phyloP scores from a whole-genome alignment of 495 filamentous ascomycete species.

The Talaromyces thailandensis region DNA sequence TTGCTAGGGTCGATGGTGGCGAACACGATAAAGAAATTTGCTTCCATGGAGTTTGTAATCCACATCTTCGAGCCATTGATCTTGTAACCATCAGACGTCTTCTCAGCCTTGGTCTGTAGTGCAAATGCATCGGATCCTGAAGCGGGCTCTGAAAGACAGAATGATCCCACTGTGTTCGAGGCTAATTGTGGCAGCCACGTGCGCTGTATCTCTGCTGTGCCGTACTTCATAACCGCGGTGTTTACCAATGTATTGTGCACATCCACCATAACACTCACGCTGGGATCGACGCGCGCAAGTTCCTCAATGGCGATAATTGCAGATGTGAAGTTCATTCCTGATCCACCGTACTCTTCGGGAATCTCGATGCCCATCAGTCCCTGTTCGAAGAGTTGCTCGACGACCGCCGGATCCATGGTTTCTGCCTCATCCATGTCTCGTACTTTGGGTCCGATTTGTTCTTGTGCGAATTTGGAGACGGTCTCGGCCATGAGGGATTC shows the following conservation, averaged over 20 bases:
- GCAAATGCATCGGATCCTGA: conserved; percentile 96
- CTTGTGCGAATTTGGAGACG: conserved; percentile 83
- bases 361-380: conserved; percentile 97
- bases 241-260: conserved; percentile 98
- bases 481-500: conserved; percentile 82
- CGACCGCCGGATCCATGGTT: conserved; percentile 76
- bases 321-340: conserved; percentile 97
- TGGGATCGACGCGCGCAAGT: conserved; percentile 87
- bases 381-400: conserved; percentile 94
- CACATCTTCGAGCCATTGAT: conserved; percentile 97
- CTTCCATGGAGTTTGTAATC: conserved; percentile 96
- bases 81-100: conserved; percentile 69
- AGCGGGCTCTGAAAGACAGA: conserved; percentile 90
- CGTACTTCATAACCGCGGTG: conserved; percentile 84
- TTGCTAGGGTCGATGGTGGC: conserved; percentile 84
- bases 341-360: conserved; percentile 90
- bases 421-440: conserved; percentile 98
- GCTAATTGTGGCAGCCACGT: conserved; percentile 83
- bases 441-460: conserved; percentile 82
- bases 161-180: conserved; percentile 86
- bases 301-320: conserved; percentile 97
- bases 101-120: conserved; percentile 74
- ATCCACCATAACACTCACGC: conserved; percentile 85
- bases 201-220: conserved; percentile 60
- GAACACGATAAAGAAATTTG: conserved; percentile 94